Evolutionary conservation across 306 rosid species (phyloP).

Genomic region (Boehmeria nivea): DNA sequence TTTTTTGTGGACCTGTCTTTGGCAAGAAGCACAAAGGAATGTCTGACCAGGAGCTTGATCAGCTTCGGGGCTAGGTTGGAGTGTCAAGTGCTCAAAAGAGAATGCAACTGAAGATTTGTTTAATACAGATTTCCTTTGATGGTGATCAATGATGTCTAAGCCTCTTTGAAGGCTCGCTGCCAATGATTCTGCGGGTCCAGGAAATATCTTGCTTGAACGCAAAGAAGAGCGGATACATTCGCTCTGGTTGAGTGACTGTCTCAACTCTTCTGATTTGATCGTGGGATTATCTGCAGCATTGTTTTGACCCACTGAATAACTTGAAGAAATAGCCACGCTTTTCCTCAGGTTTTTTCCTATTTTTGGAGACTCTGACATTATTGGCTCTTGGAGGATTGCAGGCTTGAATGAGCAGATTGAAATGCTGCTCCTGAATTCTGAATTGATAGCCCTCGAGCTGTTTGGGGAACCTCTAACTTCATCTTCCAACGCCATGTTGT

Average conservation of each 20-base stretch:
- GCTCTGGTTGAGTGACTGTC: constrained; percentile 47
- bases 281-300: constrained; percentile 45
- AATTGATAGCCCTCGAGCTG: constrained; percentile 37
- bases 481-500: constrained; percentile 33
- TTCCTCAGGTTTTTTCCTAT: constrained; percentile 60
- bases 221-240: constrained; percentile 49
- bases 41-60: constrained; percentile 36
- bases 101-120: constrained; percentile 70
- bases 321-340: constrained; percentile 55
- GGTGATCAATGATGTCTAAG: constrained; percentile 74
- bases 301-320: constrained; percentile 48
- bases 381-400: constrained; percentile 67
- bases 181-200: constrained; percentile 79
- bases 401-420: constrained; percentile 57
- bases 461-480: constrained; percentile 17
- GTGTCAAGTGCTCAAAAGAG: constrained; percentile 69
- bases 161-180: constrained; percentile 97
- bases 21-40: constrained; percentile 69
- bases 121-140: constrained; percentile 64
- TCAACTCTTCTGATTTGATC: constrained; percentile 38
- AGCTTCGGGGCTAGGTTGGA: constrained; percentile 52
- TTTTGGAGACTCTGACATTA: constrained; percentile 84
- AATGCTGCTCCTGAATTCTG: constrained; percentile 49
- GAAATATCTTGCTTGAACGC: constrained; percentile 49
- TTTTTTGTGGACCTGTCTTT: constrained; percentile 27